These are phyloP conservation scores for Colletotrichum sp. DNA, from an alignment of 2,329 filamentous ascomycete genomes.

Conservation along the genomic window DNA sequence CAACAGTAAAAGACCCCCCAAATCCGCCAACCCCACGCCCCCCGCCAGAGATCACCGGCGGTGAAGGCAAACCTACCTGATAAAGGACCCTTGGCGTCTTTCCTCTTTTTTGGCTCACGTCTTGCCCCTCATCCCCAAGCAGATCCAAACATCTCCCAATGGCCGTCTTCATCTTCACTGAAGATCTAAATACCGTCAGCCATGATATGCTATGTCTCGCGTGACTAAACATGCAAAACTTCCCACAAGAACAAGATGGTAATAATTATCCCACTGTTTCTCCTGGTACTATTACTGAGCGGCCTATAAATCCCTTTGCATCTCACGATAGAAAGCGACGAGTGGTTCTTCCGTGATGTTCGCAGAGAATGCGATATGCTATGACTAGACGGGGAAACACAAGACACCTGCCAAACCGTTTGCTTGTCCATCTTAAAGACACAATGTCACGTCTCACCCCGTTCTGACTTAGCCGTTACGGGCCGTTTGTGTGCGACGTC, in stretches of 20 bases:
- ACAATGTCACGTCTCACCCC: neutral
- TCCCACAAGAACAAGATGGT: neutral
- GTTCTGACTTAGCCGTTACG: neutral
- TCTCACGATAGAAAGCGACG: neutral
- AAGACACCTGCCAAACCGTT: neutral
- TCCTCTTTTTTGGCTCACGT: neutral
- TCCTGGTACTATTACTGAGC: neutral
- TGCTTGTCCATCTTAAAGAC: neutral
- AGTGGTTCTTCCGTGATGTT: neutral
- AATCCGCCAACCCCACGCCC: neutral
- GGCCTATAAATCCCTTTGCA: fast-evolving
- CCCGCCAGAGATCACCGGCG: neutral
- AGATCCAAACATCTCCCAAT: neutral
- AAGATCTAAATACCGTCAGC: neutral
- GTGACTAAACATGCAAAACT: neutral
- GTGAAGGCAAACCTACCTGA: neutral
- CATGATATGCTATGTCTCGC: neutral
- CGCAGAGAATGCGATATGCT: neutral
- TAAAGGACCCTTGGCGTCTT: neutral
- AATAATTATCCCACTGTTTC: fast-evolving
- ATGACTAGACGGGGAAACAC: neutral
- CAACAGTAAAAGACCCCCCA: neutral
- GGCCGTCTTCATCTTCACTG: neutral
- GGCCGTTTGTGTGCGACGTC: neutral
- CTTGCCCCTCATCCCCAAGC: neutral